Percentiles rank a stretch among this genome's conserved stretches.
These are phyloP conservation scores for Orbilia ellipsospora DNA, from an alignment of 2,329 filamentous ascomycete genomes.

Conservation along the genomic window DNA sequence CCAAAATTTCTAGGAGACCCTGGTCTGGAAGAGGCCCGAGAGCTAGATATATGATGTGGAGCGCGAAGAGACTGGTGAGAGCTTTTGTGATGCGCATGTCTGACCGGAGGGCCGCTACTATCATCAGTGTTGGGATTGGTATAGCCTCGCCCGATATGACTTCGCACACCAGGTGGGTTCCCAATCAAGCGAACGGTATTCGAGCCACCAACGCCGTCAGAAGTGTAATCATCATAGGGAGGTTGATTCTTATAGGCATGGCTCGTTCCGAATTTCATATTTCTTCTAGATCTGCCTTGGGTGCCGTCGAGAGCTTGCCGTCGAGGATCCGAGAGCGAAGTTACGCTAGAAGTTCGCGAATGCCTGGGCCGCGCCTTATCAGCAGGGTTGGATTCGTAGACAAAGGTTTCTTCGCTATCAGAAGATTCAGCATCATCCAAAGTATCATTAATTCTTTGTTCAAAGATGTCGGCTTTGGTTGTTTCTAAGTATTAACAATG, in stretches of 20 bases:
- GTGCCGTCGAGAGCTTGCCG: conserved; percentile 46
- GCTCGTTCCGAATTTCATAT: conserved; percentile 58
- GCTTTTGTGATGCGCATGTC: conserved; percentile 56
- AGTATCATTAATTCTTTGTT: conserved; percentile 93
- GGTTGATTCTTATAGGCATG: conserved; percentile 40
- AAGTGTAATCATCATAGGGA: conserved; percentile 45
- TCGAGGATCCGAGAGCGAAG: conserved; percentile 71
- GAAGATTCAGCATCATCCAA: conserved; percentile 96
- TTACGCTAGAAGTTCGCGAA: conserved; percentile 92
- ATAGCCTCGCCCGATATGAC: conserved; percentile 52
- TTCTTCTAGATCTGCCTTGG: conserved; percentile 43
- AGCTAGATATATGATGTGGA: conserved; percentile 44
- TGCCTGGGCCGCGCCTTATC: conserved; percentile 75
- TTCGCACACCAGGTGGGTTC: conserved; percentile 31
- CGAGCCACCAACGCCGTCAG: conserved; percentile 42
- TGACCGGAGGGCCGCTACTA: conserved; percentile 14
- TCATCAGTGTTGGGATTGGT: conserved; percentile 36
- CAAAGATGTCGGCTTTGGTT: conserved; percentile 97
- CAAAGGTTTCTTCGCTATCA: conserved; percentile 97
- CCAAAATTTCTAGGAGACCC: conserved; percentile 42
- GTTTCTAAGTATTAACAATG: conserved; percentile 70
- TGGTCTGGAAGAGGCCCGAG: conserved; percentile 46
- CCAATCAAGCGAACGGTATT: conserved; percentile 29
- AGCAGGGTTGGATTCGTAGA: conserved; percentile 97
- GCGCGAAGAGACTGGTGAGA: conserved; percentile 55